Base-by-base conservation (phyloP, 345 rosid genomes). In the Eucalyptus melliodora region DNA sequence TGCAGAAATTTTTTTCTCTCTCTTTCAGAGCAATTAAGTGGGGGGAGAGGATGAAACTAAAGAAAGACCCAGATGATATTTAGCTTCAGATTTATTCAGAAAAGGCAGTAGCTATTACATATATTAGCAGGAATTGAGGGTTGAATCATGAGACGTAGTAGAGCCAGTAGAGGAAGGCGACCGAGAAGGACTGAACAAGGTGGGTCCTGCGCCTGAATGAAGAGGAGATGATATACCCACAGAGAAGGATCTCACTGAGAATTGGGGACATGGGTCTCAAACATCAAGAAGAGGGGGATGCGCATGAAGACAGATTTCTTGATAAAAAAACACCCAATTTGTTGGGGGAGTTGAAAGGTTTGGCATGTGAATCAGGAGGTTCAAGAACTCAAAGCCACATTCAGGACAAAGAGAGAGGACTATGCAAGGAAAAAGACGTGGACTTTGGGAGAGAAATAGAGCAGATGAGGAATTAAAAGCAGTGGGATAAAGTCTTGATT, bases 121-220 rank as follows among this genome's bases (percentile, higher is more conserved):
- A 47, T 31, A 31, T 51, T 40, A 53, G 49, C 30, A 23, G 86
- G 86, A 56, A 34, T 7, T 9, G 40, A 47, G 19, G 42, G 21
- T 26, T 45, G 51, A 67, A 67, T 69, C 83, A 98, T 94, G 99
- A 98, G 92, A 98, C 99, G 65, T 98, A 97, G 92, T 98, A 98
- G 87, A 98, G 90, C 96, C 97, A 97, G 96, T 97, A 97, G 92
- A 97, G 99, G 94, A 97, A 97, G 91, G 95, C 99, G 88, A 97
- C 99, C 86, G 99, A 97, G 95, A 97, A 97, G 40, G 99, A 97
- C 92, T 97, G 99, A 96, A 97, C 99, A 49, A 97, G 96, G 93
- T 96, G 99, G 92, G 97, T 97, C 95, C 96, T 93, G 95, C 97
- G 96, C 89, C 96, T 90, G 94, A 94, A 94, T 67, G 96, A 93